Base-by-base conservation (phyloP, 768 basidiomycete species). In the Amanita inopinata region DNA sequence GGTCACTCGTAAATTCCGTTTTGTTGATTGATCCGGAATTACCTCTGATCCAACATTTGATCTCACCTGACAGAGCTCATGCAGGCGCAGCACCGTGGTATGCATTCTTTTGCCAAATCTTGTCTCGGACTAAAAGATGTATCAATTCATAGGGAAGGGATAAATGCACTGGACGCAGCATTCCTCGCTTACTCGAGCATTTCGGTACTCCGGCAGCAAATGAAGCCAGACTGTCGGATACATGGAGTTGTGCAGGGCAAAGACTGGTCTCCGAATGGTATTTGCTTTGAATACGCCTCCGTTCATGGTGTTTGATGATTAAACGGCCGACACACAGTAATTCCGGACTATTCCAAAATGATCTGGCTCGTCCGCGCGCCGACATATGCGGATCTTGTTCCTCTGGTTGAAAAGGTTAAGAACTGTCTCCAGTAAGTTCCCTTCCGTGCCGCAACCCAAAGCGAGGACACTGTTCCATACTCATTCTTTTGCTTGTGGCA, bases 111-210 rank as follows among this genome's bases (percentile, higher is more conserved):
- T n/a, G 30, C 14, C 38, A 12, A 22, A 15, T 32, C 11, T 25
- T 17, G 23, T 46, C 28, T 28, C 15, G 31, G 14, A 8, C 23
- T 9, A 11, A 15, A 33, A 11, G 14, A 40, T 14, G 33, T n/a
- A 40, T 40, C 24, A 17, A 23, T 48, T 39, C 38, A 33, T 46
- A 74, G 73, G 83, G 85, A 92, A 59, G 89, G 83, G 17, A 73
- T 72, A 31, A 92, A 92, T 53, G 87, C 89, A 9, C 71, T 89
- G 33, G 91, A 93, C 53, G 91, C 91, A 0, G 89, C 89, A 0
- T 83, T 91, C 56, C 62, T 88, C 6, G 83, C 88, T 0, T 92
- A 93, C 57, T 77, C 80, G 5, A 70, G 74, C 35, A 70, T 94
- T 31, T 81, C 88, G 2, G 77, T 78, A 17, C 69, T 94, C 35